phyloP scores from a whole-genome alignment of 2,329 filamentous ascomycete species.

The Pyricularia grisea region DNA sequence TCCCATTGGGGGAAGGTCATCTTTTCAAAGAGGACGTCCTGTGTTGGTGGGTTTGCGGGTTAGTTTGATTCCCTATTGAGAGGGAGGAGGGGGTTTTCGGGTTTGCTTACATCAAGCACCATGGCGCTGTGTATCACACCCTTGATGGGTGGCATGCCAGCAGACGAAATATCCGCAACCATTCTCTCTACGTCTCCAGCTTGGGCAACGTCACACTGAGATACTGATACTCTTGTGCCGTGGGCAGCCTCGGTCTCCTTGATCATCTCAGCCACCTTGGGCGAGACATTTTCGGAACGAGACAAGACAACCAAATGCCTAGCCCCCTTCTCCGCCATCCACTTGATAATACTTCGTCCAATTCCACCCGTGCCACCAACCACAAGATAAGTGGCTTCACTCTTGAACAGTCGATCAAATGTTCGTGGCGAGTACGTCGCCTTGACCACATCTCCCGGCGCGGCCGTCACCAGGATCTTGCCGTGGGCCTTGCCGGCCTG shows the following conservation, averaged over 20 bases:
- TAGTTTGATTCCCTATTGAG: background rate
- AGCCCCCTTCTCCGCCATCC: conserved; percentile 14
- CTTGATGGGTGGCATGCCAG: conserved; percentile 11
- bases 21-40: conserved; percentile 15
- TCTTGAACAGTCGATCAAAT: conserved; percentile 6
- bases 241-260: conserved; percentile 5
- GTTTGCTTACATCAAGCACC: conserved; percentile 9
- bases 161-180: conserved; percentile 6
- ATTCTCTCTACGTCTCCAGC: conserved; percentile 7
- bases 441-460: conserved; percentile 7
- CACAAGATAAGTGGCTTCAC: conserved; percentile 14
- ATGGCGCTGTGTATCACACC: conserved; percentile 14
- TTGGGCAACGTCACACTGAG: conserved; percentile 10
- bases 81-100: too few relatives aligned
- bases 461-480: conserved; percentile 9
- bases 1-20: conserved; percentile 8
- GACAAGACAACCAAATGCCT: conserved; percentile 12
- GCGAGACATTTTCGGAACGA: conserved; percentile 5
- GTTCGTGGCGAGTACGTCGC: conserved; percentile 6
- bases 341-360: conserved; percentile 12
- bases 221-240: conserved; percentile 6
- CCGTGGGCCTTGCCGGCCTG: conserved; percentile 9
- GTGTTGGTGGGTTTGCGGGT: background rate
- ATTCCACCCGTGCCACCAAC: conserved; percentile 15
- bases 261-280: conserved; percentile 10